phyloP scores from a whole-genome alignment of 208 protist species.

The Crithidia acanthocephali region DNA sequence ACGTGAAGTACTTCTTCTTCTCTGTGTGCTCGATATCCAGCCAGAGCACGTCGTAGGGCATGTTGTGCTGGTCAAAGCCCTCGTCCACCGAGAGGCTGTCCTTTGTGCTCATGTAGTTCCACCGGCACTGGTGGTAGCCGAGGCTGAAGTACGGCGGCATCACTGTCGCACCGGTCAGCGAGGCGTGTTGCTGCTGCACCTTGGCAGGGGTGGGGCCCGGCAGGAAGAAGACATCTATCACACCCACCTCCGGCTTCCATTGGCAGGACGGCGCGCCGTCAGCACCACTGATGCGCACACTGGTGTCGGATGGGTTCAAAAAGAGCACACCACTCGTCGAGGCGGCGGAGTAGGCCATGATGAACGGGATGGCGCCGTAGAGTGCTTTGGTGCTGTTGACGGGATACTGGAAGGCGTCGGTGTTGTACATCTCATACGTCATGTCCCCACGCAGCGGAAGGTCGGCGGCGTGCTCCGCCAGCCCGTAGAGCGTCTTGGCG shows the following conservation, averaged over 20 bases:
- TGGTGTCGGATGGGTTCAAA: conserved; percentile 95
- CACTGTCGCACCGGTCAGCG: conserved; percentile 92
- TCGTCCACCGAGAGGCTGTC: conserved; percentile 92
- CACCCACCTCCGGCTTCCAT: conserved; percentile 95
- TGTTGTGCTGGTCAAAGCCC: conserved; percentile 95
- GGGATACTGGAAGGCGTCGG: conserved; percentile 98
- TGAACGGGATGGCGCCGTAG: conserved; percentile 97
- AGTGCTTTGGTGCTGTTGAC: conserved; percentile 94
- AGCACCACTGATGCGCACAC: conserved; percentile 39
- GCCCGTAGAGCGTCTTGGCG: conserved; percentile 92
- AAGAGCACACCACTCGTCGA: conserved; percentile 92
- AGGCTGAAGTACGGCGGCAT: conserved; percentile 97
- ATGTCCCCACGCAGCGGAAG: conserved; percentile 78
- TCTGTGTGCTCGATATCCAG: conserved; percentile 99
- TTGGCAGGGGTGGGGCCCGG: conserved; percentile 83
- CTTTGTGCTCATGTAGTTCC: conserved; percentile 96
- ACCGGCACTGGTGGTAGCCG: conserved; percentile 98
- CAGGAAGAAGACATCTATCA: conserved; percentile 98
- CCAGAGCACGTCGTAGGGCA: conserved; percentile 99
- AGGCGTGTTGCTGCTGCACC: conserved; percentile 94
- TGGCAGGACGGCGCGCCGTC: conserved; percentile 51
- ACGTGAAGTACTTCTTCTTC: conserved; percentile 99
- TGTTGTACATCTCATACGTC: conserved; percentile 97
- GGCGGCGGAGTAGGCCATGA: conserved; percentile 85
- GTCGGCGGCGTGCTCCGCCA: conserved; percentile 95